Percentiles rank a stretch among this genome's conserved stretches.
These are phyloP conservation scores for Corrigiola litoralis DNA, from an alignment of 179 eudicot species.

Conservation along the genomic window DNA sequence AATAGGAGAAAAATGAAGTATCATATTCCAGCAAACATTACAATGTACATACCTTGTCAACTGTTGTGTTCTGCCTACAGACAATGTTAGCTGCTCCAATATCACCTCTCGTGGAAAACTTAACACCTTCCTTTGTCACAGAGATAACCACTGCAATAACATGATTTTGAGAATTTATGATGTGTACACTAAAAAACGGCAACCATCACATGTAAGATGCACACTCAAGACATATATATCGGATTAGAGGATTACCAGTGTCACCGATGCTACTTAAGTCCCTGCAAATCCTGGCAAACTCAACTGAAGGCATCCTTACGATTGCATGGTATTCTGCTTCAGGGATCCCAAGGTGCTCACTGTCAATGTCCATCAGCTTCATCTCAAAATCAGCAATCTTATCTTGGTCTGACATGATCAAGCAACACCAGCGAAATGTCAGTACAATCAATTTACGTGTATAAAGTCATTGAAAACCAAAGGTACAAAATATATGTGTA, in stretches of 20 bases:
- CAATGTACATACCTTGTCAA: conserved; percentile 51
- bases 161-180: not conserved
- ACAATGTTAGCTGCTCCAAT: conserved; percentile 71
- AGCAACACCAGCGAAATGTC: too few species aligned
- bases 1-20: not conserved
- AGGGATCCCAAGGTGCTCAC: conserved; percentile 76
- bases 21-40: not conserved
- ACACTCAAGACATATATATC: not conserved
- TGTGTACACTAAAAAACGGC: not conserved
- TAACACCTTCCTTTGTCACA: conserved; percentile 74
- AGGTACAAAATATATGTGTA: too few species aligned
- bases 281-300: conserved; percentile 68
- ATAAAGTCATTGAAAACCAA: not conserved
- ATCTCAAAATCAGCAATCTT: conserved; percentile 82
- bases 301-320: conserved; percentile 77
- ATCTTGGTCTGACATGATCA: conserved; percentile 49
- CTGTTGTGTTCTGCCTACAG: conserved; percentile 66
- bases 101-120: conserved; percentile 69
- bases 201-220: not conserved
- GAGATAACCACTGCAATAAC: conserved; percentile 61
- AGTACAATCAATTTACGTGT: not conserved
- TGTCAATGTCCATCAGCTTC: conserved; percentile 86
- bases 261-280: conserved; percentile 81
- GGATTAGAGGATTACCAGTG: conserved; percentile 39
- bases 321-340: conserved; percentile 78